Evolutionary conservation across 2,329 filamentous ascomycete genomes (phyloP), one percentile per base, ranked within the genome.

Genomic region (Fusarium sp.): DNA sequence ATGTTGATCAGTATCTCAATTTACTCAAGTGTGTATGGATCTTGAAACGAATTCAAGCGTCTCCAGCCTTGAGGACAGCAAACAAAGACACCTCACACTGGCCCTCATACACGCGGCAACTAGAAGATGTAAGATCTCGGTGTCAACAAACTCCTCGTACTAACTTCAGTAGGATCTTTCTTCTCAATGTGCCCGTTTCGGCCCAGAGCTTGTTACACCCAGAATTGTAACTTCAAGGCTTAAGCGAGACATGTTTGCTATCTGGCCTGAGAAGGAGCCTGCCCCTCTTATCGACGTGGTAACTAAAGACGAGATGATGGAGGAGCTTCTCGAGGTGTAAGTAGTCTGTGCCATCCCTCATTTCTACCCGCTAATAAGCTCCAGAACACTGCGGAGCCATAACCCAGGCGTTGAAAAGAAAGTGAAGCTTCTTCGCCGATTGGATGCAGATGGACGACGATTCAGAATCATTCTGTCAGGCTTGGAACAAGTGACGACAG

Each of bases 21-120:
- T 62, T 80, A 2, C 49, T 80, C 29, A 80, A 79, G 48, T 80
- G 78, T 29, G 55, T 80, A 7, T 80, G 77, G 76, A 63, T 80
- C 34, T 72, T 77, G 37, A 48, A 64, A 22, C 60, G 53, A 27
- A 76, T 77, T 4, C 53, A 68, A 11, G 45, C 29, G 13, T 73
- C 72, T 8, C 59, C 67, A 4, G 41, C 52, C 16, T 51, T 78
- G 2, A 48, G 40, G 6, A 29, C 59, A 5, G 58, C 65, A 2
- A 46, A 63, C 2, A 46, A 61, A 11, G 72, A 77, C 3, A 70
- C 54, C 20, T 80, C 78, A 4, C 78, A 80, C 34, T 80, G 78
- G 78, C 78, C 78, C n/a, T 80, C 78, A 2, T 80, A 79, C 27
- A 58, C 74, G 16, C 68, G 65, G 9, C 73, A 79, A 54, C 71